Evolutionary conservation across 768 basidiomycete genomes (phyloP), one percentile per base, ranked within the genome.

Genomic region (Tephrocybe sp.): DNA sequence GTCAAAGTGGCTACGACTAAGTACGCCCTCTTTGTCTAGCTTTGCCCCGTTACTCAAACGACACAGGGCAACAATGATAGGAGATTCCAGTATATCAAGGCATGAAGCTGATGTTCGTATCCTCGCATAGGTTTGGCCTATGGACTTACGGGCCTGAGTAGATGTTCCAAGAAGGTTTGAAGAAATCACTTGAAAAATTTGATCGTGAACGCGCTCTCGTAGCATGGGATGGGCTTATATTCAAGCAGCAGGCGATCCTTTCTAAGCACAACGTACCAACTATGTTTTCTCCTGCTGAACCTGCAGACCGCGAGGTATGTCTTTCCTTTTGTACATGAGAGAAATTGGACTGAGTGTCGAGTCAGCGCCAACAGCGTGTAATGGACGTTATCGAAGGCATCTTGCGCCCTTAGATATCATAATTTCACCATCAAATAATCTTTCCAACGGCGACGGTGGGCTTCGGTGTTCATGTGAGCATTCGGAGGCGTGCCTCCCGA

Each of bases 211-310:
- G 84, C 30, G 84, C 74, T 9, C 64, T 91, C 5, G 72, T 81
- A 2, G 85, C 87, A 8, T 93, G 89, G 88, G 89, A 89, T 59
- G 79, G 77, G 16, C 72, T 92, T n/a, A 64, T 84, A 16, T 68
- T 78, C 42, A 80, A 78, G 57, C 91, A 93, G 62, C 90, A 93
- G 65, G 61, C 69, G 0, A 68, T 77, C 13, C 70, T 93, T 41
- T 80, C 82, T 55, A 63, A 72, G 24, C 68, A 84, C 38, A 70
- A 75, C 33, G 78, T 92, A 12, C 91, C 91, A 13, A 74, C 80
- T 2, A 91, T 93, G 85, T 87, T 78, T 60, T 65, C 71, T 11
- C 82, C 85, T 2, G 65, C 59, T 37, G 72, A 73, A 37, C 58
- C 60, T 31, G 59, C 69, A 3, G 78, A 83, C 54, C 67, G 77